Evolutionary conservation across 306 rosid species (phyloP).

Genomic region (Sicyos baderoa): DNA sequence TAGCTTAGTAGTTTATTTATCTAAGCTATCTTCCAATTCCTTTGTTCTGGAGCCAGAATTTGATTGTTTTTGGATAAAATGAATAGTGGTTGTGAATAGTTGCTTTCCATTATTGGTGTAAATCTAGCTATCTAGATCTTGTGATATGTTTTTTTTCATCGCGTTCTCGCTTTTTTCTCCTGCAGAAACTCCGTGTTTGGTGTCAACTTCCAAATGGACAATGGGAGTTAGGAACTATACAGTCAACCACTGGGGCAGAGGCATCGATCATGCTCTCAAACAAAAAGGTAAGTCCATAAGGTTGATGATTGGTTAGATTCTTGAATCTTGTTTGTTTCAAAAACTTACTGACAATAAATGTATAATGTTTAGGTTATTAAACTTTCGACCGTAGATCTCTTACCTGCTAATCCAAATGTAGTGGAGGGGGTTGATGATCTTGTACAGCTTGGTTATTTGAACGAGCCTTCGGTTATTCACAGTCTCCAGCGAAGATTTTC

Average conservation of each 20-base stretch:
- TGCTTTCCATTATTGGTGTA: constrained; percentile 7
- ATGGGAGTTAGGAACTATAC: constrained; percentile 76
- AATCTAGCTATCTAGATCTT: constrained; percentile 1
- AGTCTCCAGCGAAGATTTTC: constrained; percentile 69
- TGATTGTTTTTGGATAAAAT: neutral
- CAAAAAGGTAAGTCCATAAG: constrained; percentile 54
- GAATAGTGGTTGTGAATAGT: neutral
- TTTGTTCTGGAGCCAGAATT: neutral
- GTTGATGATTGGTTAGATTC: constrained; percentile 13
- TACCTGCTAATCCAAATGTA: constrained; percentile 88
- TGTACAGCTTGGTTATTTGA: constrained; percentile 76
- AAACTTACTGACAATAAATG: constrained; percentile 25
- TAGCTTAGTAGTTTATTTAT: neutral
- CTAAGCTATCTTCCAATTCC: neutral
- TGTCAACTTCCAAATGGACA: constrained; percentile 59
- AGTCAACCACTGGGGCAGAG: constrained; percentile 58
- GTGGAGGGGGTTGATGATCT: constrained; percentile 90
- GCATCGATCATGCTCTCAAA: constrained; percentile 58
- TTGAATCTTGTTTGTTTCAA: constrained; percentile 16
- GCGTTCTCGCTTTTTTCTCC: constrained; percentile 23
- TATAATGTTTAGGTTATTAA: constrained; percentile 45
- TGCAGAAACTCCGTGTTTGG: constrained; percentile 90
- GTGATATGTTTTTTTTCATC: constrained; percentile 17
- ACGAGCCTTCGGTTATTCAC: constrained; percentile 82
- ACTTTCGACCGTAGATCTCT: constrained; percentile 47